Base-by-base conservation (phyloP, 306 rosid species). In the Alnus rubra region DNA sequence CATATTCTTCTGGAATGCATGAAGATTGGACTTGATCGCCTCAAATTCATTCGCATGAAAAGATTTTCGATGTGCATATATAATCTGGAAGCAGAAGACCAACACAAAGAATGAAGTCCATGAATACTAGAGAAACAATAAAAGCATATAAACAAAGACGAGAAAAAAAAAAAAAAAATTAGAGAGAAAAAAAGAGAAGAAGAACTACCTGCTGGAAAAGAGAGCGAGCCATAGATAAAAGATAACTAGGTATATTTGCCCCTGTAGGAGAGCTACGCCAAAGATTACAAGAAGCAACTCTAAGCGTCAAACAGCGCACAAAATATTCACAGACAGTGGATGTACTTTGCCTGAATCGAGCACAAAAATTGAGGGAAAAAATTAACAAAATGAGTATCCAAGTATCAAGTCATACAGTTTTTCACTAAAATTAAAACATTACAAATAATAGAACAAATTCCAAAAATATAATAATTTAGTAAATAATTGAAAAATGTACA, bases 171-270 rank as follows among this genome's bases (percentile, higher is more conserved):
- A 42, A 42, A 5, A 8, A n/a, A n/a, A n/a, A n/a, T n/a, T n/a
- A 42, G 28, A 5, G 37, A 33, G 2, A 52, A 53, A 76, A 42
- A 19, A 4, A 42, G n/a, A n/a, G n/a, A n/a, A n/a, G n/a, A n/a
- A n/a, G 7, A 42, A 5, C 45, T 71, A 94, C 98, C 97, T 91
- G 97, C 85, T 88, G 92, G 81, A 95, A 88, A 90, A 95, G 92
- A 70, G 74, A 74, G 60, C 87, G 86, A 42, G 89, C 97, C 79
- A 93, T 80, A 58, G 89, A 87, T 69, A 87, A 80, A 86, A 92
- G 90, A 77, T 90, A 91, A 42, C 62, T 9, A 45, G 87, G 85
- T 37, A 90, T 73, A 69, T 86, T 59, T 14, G 74, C 74, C 77
- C 92, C 97, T 59, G 69, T 75, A 39, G 74, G 82, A 69, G 87